Evolutionary conservation across 2,329 filamentous ascomycete species (phyloP), one percentile per base, ranked within the genome.

Genomic region (Pestalotiopsis sp.): DNA sequence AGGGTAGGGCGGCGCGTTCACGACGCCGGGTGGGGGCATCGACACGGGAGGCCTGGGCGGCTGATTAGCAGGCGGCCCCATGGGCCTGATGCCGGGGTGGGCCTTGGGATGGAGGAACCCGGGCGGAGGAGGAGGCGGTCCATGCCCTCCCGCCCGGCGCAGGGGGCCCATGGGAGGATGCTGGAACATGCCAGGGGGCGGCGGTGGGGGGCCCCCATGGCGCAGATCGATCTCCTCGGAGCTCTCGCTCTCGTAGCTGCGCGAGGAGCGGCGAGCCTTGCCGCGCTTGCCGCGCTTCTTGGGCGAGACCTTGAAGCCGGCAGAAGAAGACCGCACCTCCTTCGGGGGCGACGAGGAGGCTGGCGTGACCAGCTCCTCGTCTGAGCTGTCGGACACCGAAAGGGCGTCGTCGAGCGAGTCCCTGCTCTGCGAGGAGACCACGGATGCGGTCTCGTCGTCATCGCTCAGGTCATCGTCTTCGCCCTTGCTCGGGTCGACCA

Each of bases 331-430:
- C 35, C 24, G 39, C 30, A 39, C 26, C 5, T 13, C 60, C 40
- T 66, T 56, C 7, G 30, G 30, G 30, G 38, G n/a, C 14, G 58
- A 38, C n/a, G 26, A 38, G 6, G 63, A 65, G 57, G 66, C 68
- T 56, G 70, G 68, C 35, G 69, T 73, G 67, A 67, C 70, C 52
- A 69, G 69, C 65, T 75, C 75, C 38, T 74, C 72, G 13, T 74
- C 73, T 3, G 74, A 76, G 66, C 71, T 73, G 52, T 70, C 69
- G 72, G 72, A 75, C 44, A 70, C 73, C 20, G 75, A 75, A 35
- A 73, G 48, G 55, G 72, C 70, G 20, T 67, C 71, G 24, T 71
- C 73, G 10, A 75, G 74, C 2, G 72, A 71, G 14, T 14, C 26
- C 17, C 69, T 69, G 22, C 75, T 75, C 17, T 57, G 68, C 5